Conservation (phyloP, 2,329 filamentous ascomycete genomes). For the Sporothrix humicola region DNA sequence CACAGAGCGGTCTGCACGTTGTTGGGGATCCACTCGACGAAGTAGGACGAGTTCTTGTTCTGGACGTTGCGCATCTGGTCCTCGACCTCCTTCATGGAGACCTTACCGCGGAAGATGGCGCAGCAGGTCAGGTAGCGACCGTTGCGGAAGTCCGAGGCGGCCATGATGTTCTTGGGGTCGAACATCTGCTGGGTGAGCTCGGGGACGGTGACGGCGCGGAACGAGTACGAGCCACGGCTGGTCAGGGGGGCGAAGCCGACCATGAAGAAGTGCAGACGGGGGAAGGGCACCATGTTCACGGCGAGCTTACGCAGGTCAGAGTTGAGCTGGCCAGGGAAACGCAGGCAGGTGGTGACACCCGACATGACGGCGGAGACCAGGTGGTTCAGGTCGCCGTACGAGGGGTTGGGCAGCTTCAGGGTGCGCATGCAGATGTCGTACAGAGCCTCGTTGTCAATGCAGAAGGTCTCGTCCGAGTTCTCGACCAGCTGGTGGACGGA, state of each 20-base stretch:
- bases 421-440: constrained; percentile 99
- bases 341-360: constrained; percentile 95
- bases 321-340: constrained; percentile 99
- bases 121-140: constrained; percentile 99
- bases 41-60: constrained; percentile 99
- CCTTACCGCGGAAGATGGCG: constrained; percentile 98
- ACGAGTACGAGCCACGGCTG: constrained; percentile 81
- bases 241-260: constrained; percentile 99
- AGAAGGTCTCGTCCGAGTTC: constrained; percentile 99
- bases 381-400: constrained; percentile 99
- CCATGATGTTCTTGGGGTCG: constrained; percentile 99
- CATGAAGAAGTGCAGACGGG: constrained; percentile 99
- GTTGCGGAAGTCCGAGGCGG: constrained; percentile 99
- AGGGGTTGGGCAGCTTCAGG: constrained; percentile 97
- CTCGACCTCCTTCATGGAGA: constrained; percentile 99
- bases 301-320: constrained; percentile 99
- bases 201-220: constrained; percentile 96
- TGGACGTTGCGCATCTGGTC: constrained; percentile 99
- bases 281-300: constrained; percentile 99
- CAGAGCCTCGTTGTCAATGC: constrained; percentile 99
- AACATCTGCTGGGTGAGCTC: constrained; percentile 99
- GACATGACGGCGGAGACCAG: constrained; percentile 99
- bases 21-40: constrained; percentile 99
- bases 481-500: constrained; percentile 99
- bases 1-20: constrained; percentile 99